These are phyloP conservation scores for Triangularia setosa DNA, from an alignment of 2,329 filamentous ascomycete genomes.

Conservation along the genomic window DNA sequence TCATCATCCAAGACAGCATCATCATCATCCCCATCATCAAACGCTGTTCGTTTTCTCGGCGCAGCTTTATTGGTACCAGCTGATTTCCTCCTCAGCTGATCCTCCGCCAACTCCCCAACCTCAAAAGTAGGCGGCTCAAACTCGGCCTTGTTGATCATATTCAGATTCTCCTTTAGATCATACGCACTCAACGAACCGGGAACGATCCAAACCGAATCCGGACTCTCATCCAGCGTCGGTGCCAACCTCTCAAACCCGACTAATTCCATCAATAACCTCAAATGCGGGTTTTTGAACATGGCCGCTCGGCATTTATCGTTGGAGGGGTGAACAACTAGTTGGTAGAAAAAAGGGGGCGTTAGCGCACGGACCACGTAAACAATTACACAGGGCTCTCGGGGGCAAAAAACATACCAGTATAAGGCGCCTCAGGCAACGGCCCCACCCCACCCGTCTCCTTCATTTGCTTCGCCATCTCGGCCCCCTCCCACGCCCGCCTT, in stretches of 20 bases:
- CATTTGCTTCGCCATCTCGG: constrained; percentile 53
- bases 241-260: constrained; percentile 62
- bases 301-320: constrained; percentile 64
- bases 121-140: constrained; percentile 75
- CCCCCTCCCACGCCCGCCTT: constrained; percentile 72
- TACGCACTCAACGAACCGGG: constrained; percentile 62
- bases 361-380: not conserved
- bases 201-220: constrained; percentile 74
- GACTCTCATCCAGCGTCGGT: constrained; percentile 60
- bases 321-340: constrained; percentile 59
- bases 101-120: constrained; percentile 68
- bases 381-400: not conserved
- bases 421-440: constrained; percentile 35
- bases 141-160: constrained; percentile 72
- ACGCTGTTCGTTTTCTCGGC: constrained; percentile 54
- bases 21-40: constrained; percentile 64
- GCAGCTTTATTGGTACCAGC: constrained; percentile 26
- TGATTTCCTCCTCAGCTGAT: constrained; percentile 72
- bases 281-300: constrained; percentile 84
- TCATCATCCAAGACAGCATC: constrained; percentile 46
- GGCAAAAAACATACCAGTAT: constrained; percentile 46
- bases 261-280: constrained; percentile 78
- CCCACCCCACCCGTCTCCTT: not conserved
- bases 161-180: constrained; percentile 64
- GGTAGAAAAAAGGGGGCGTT: constrained; percentile 22